Base-by-base conservation (phyloP, 208 protist genomes). In the Vickermania ingenoplastis region DNA sequence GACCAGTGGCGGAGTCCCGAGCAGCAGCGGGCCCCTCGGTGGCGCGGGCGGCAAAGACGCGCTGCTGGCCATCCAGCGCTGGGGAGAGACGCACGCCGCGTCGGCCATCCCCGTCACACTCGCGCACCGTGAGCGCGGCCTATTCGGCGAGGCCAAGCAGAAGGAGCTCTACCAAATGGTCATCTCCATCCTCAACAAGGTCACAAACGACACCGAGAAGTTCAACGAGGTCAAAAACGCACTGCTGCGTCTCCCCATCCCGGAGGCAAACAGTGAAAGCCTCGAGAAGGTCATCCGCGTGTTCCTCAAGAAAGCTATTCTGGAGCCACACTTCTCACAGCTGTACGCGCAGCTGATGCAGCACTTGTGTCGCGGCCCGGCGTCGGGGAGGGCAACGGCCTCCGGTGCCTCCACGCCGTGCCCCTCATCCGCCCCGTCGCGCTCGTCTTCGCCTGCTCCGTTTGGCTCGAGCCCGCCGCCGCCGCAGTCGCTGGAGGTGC, bases 211-310 rank as follows among this genome's bases (percentile, higher is more conserved):
- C 53, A 56, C 78, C 3, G 69, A 57, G 21, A 91, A 91, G 75
- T 94, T 83, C 55, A 66, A 75, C 17, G 83, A 91, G 67, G 77
- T 94, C 17, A 85, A 83, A 63, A 89, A 91, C 67, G 87, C 90
- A 57, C 63, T 94, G 31, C 62, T 90, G 56, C 83, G 83, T 5
- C 71, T 94, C 56, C 87, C 87, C 24, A 85, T 91, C 56, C 83
- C 87, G 0, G 83, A 91, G 54, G 81, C 83, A 2, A 88, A 75
- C 65, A 70, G 75, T 31, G 70, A 79, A 52, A 72, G 83, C 71
- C 59, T 94, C 22, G 63, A 67, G 41, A 78, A 82, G 26, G 79
- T 94, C 41, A 83, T 91, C 0, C 63, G 82, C 29, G 69, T 83
- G n/a, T 91, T 94, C 65, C 86, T 91, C 60, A 66, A 52, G 17